phyloP scores from a whole-genome alignment of 805 yeast genomes.

The Ogataea pilisensis region DNA sequence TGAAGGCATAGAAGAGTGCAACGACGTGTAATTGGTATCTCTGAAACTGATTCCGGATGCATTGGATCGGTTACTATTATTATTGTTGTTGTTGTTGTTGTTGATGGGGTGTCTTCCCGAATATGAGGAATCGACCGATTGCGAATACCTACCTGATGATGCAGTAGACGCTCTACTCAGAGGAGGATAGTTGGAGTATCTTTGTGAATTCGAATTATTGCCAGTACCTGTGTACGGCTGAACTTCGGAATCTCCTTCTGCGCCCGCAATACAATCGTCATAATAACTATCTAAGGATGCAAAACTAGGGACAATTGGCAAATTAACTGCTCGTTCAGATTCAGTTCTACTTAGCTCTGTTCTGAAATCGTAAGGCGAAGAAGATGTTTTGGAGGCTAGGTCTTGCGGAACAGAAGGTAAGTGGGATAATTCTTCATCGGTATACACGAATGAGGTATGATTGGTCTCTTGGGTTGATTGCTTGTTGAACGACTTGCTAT shows the following conservation, averaged over 20 bases:
- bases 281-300: constrained; percentile 73
- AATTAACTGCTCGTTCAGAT: constrained; percentile 6
- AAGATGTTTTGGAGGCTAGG: neutral
- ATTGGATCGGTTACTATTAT: neutral
- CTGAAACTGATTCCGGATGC: constrained; percentile 5
- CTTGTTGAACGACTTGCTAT: neutral
- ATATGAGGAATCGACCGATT: neutral
- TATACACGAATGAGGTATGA: neutral
- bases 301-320: constrained; percentile 70
- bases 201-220: constrained; percentile 6
- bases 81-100: no score
- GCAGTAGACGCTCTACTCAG: neutral
- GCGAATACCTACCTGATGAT: neutral
- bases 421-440: neutral
- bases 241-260: neutral
- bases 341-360: constrained; percentile 15
- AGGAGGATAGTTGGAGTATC: constrained; percentile 3
- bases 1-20: constrained; percentile 17
- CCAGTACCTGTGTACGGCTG: constrained; percentile 6
- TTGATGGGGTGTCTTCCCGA: neutral
- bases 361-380: constrained; percentile 19
- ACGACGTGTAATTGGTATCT: constrained; percentile 11
- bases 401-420: neutral
- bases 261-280: constrained; percentile 17
- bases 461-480: neutral